phyloP scores from a whole-genome alignment of 345 rosid genomes.

The Eucalyptus tenuipes region DNA sequence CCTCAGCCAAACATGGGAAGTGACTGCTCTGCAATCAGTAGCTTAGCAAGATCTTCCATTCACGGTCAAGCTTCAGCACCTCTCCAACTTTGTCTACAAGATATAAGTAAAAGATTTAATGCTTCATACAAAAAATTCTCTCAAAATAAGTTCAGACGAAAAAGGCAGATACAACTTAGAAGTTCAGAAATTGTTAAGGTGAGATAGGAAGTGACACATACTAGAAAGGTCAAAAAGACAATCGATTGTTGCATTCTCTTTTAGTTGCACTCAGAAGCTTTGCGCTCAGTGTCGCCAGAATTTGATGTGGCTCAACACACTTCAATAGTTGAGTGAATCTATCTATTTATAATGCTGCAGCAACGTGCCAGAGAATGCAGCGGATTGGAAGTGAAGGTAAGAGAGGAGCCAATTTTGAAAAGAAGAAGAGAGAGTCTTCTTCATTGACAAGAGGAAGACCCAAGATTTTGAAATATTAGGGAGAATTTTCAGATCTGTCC shows the following conservation, averaged over 20 bases:
- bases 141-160: not conserved
- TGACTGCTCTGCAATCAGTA: constrained; percentile 72
- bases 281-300: no score
- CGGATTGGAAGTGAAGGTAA: rapidly evolving
- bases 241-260: constrained; percentile 39
- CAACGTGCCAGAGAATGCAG: rapidly evolving
- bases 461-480: no score
- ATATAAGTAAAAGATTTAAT: not conserved
- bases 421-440: not conserved
- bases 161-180: not conserved
- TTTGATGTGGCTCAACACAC: no score
- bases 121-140: not conserved
- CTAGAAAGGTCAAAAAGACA: constrained; percentile 77
- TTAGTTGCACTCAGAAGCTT: no score
- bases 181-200: not conserved
- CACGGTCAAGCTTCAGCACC: constrained; percentile 78
- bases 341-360: not conserved
- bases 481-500: no score
- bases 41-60: constrained; percentile 82
- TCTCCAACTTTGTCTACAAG: constrained; percentile 43
- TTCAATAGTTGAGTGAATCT: no score
- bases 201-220: constrained; percentile 8
- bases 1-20: constrained; percentile 95
- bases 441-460: no score
- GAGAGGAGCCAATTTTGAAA: not conserved